Evolutionary conservation across 805 yeast genomes (phyloP), one percentile per base, ranked within the genome.

Genomic region (Cephaloascus albidus): DNA sequence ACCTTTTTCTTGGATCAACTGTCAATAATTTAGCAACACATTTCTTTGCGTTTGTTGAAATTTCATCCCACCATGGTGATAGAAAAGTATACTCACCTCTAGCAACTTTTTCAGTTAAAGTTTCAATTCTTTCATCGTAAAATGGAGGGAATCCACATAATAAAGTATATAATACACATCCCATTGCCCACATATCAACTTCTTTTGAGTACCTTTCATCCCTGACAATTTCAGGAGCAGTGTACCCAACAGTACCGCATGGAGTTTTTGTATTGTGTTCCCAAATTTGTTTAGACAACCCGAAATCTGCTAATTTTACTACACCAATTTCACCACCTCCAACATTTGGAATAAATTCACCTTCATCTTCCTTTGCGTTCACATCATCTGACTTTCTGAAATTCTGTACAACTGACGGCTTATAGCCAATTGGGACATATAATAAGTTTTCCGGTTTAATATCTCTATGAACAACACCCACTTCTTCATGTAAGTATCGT

Each of bases 111-210:
- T 76, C 82, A 3, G 94, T 84, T 43, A 85, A 67, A 2, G 72
- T 68, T 43, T 82, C 89, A 44, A 81, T 81, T 43, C 79, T 65
- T 53, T 85, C 93, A 54, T 86, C 94, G 59, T 88, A 93, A 55
- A 93, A 93, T 4, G 98, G 98, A 1, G 98, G 98, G 62, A 93
- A 93, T 3, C 98, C 98, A 64, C 97, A 93, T 28, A 93, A 65
- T 34, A 93, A 66, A 0, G 97, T 93, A 55, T 93, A 93, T 40
- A 93, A 63, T 0, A 93, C 96, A 63, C 98, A 93, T 0, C 98
- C 98, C 40, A 93, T 68, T 4, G 97, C 97, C 98, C 98, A 93
- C 93, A 93, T 86, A 57, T 93, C 98, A 30, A 93, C 98, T 46
- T 88, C 83, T 64, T 85, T 87, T 2, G 96, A 85, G 55, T 93